phyloP scores from a whole-genome alignment of 345 rosid genomes.

The Laguncularia racemosa region DNA sequence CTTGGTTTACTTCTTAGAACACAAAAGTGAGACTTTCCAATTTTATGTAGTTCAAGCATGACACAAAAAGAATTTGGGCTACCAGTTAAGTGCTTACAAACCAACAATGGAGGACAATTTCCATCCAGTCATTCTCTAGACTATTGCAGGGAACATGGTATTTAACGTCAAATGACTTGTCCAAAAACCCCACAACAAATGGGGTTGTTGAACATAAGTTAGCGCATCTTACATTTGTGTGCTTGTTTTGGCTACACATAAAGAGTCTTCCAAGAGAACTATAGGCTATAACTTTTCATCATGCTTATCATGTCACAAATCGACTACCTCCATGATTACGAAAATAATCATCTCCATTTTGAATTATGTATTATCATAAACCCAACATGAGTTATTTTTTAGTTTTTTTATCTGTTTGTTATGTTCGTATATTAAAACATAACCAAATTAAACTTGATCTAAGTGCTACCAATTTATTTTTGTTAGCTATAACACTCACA shows the following conservation, averaged over 20 bases:
- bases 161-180: neutral
- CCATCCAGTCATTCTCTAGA: neutral
- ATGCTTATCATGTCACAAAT: neutral
- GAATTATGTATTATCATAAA: too few species aligned
- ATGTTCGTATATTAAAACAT: too few species aligned
- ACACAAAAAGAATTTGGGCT: neutral
- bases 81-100: neutral
- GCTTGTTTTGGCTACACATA: neutral
- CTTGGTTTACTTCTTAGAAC: neutral
- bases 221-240: neutral
- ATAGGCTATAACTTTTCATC: neutral
- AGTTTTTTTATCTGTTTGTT: too few species aligned
- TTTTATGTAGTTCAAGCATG: neutral
- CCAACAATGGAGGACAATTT: neutral
- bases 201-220: neutral
- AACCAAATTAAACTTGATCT: too few species aligned
- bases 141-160: neutral
- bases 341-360: too few species aligned
- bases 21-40: neutral
- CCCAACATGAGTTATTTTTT: too few species aligned
- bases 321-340: neutral
- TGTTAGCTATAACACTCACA: too few species aligned
- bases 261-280: neutral
- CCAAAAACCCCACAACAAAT: conserved; percentile 1
- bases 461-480: too few species aligned